Conservation (phyloP, 164 flowering plant genomes). For the Kalanchoe fedtschenkoi region DNA sequence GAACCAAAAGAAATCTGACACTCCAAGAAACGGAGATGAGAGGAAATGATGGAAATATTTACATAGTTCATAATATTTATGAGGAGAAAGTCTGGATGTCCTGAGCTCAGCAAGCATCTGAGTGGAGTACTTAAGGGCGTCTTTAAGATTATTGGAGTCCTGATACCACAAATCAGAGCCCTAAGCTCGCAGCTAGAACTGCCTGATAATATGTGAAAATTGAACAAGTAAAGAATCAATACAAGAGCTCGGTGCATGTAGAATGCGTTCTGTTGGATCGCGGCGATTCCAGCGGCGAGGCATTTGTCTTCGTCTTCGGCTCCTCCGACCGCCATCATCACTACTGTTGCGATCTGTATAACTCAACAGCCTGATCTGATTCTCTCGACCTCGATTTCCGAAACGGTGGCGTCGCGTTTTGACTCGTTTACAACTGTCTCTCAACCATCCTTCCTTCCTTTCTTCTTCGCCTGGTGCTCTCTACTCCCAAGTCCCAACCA, state of each 20-base stretch:
- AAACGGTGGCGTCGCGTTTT: too few relatives aligned
- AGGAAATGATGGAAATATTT: conserved; percentile 10
- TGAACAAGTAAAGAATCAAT: conserved; percentile 2
- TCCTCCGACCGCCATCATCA: conserved; percentile 48
- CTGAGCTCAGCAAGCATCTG: conserved; percentile 98
- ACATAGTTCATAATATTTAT: conserved; percentile 94
- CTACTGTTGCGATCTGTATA: too few relatives aligned
- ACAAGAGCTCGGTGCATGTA: conserved; percentile 96
- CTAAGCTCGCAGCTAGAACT: not conserved
- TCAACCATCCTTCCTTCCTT: too few relatives aligned
- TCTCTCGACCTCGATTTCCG: too few relatives aligned
- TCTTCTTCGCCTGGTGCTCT: too few relatives aligned
- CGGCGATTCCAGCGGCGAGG: conserved; percentile 95
- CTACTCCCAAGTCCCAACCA: too few relatives aligned
- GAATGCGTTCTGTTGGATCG: conserved; percentile 89
- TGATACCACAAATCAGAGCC: conserved; percentile 14
- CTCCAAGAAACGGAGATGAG: not conserved
- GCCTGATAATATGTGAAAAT: not conserved
- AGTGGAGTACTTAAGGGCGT: conserved; percentile 90
- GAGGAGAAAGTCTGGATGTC: conserved; percentile 91
- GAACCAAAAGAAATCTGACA: not conserved
- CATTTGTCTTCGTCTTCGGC: conserved; percentile 94
- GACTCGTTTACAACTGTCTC: too few relatives aligned
- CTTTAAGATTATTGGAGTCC: conserved; percentile 89
- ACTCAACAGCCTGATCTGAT: too few relatives aligned